Evolutionary conservation across 768 basidiomycete species (phyloP).

Genomic region (Suillus sp.): DNA sequence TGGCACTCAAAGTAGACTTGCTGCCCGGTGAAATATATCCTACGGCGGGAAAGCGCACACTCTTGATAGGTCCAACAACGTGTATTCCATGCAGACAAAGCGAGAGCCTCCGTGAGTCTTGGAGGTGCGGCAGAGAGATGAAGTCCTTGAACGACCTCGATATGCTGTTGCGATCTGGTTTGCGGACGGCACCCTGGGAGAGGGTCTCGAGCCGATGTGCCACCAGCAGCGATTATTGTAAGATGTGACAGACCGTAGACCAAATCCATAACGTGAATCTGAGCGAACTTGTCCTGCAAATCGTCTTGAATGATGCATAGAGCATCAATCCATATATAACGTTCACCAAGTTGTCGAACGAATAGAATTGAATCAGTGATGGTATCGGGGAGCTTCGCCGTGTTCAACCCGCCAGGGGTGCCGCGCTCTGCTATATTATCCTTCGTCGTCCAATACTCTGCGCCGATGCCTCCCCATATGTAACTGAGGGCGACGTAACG

Average conservation of each 20-base stretch:
- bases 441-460: constrained; percentile 10
- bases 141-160: constrained; percentile 25
- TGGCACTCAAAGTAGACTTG: constrained; percentile 26
- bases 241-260: constrained; percentile 23
- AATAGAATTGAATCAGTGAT: constrained; percentile 28
- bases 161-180: constrained; percentile 20
- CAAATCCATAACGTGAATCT: constrained; percentile 24
- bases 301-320: constrained; percentile 28
- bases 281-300: constrained; percentile 17
- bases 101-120: constrained; percentile 12
- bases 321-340: constrained; percentile 31
- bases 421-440: constrained; percentile 3
- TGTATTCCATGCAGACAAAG: constrained; percentile 20
- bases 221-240: constrained; percentile 22
- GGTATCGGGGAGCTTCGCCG: constrained; percentile 22
- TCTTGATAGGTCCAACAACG: constrained; percentile 31
- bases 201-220: constrained; percentile 15
- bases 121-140: constrained; percentile 24
- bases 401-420: not conserved
- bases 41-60: constrained; percentile 21
- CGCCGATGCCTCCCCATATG: constrained; percentile 21
- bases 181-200: constrained; percentile 18
- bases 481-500: constrained; percentile 31
- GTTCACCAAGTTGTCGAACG: constrained; percentile 22
- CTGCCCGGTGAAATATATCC: constrained; percentile 24